Conservation (phyloP, 169 alveolate genomes). For the Plasmodium chabaudi region DNA sequence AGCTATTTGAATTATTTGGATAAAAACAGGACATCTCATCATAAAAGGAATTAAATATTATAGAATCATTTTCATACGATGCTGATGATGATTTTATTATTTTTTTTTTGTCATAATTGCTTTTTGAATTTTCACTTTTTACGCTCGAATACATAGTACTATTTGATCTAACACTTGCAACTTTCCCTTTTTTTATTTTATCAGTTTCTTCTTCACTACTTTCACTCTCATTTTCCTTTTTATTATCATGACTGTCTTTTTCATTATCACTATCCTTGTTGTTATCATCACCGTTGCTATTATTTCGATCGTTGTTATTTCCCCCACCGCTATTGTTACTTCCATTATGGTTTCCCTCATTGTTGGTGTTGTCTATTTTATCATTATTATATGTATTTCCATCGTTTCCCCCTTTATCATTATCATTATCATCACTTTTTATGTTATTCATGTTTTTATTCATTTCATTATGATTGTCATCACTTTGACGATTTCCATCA, state of each 20-base stretch:
- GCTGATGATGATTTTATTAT: conserved; percentile 4
- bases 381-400: not conserved
- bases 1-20: conserved; percentile 17
- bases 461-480: not conserved
- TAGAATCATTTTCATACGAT: conserved; percentile 22
- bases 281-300: not conserved
- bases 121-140: conserved; percentile 4
- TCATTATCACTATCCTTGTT: not conserved
- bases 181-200: not conserved
- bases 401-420: not conserved
- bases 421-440: not conserved
- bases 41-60: conserved; percentile 12
- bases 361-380: not conserved
- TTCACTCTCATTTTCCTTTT: not conserved
- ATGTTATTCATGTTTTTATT: too few relatives aligned
- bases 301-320: not conserved
- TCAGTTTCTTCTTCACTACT: not conserved
- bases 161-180: conserved; percentile 3
- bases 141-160: conserved; percentile 4
- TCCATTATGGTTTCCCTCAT: not conserved
- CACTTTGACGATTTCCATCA: not conserved
- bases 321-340: not conserved
- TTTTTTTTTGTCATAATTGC: conserved; percentile 1
- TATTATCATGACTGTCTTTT: not conserved
- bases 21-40: conserved; percentile 32